phyloP scores from a whole-genome alignment of 495 filamentous ascomycete species.

The Letharia columbiana region DNA sequence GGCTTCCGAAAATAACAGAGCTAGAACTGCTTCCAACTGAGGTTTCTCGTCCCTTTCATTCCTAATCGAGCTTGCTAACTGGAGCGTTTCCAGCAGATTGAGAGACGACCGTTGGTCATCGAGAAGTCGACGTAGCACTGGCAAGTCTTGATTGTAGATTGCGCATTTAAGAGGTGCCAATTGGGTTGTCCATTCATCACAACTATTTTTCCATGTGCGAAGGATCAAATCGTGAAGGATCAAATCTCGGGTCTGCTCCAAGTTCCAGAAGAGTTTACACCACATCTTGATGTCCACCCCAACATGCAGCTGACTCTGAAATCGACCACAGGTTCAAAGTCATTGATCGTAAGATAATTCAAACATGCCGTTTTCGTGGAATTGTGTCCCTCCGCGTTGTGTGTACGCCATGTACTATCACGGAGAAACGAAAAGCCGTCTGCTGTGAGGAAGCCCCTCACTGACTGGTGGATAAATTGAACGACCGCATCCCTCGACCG shows the following conservation, averaged over 20 bases:
- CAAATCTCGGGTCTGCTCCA: neutral
- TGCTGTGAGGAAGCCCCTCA: slow-evolving; percentile 33
- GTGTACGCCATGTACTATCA: neutral
- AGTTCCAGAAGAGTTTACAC: neutral
- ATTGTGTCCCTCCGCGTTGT: neutral
- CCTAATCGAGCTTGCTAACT: neutral
- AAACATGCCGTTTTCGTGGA: neutral
- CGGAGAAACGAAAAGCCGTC: neutral
- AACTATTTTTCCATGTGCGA: too few relatives aligned
- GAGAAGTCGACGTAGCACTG: neutral
- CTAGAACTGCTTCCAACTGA: neutral
- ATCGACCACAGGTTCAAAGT: neutral
- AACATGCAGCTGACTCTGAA: neutral
- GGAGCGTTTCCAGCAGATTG: neutral
- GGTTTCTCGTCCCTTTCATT: neutral
- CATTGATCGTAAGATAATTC: neutral
- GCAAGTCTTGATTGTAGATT: neutral
- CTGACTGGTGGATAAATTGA: slow-evolving; percentile 46
- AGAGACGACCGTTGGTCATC: neutral
- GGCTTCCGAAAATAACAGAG: neutral
- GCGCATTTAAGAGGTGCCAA: neutral
- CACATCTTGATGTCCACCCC: neutral
- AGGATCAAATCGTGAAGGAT: neutral
- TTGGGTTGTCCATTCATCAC: rapidly evolving
- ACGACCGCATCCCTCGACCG: slow-evolving; percentile 24